Conservation (phyloP, 208 protist genomes). For the Acanthamoeba lenticulata region DNA sequence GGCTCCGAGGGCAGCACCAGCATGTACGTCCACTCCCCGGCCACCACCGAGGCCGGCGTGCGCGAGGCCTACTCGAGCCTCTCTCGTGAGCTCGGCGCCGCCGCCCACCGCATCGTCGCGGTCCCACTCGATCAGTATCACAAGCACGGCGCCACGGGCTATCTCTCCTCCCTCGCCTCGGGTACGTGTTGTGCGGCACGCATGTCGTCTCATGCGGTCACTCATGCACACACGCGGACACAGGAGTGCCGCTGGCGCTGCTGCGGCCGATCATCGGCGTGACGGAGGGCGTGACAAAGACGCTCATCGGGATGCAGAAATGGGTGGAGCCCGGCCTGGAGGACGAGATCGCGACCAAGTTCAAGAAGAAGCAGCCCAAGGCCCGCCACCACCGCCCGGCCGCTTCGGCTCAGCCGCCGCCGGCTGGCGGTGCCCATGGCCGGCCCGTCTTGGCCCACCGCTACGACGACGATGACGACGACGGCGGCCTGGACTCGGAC, state of each 20-base stretch:
- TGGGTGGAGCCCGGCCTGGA: conserved; percentile 73
- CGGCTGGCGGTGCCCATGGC: neutral
- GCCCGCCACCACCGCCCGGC: neutral
- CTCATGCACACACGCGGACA: neutral
- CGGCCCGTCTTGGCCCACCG: neutral
- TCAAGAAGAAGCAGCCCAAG: conserved; percentile 51
- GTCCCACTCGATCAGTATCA: conserved; percentile 78
- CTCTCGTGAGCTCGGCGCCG: conserved; percentile 65
- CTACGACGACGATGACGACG: neutral
- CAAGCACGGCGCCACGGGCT: conserved; percentile 72
- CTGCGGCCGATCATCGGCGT: conserved; percentile 78
- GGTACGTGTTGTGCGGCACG: neutral
- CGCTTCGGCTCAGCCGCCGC: neutral
- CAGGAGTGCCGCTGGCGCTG: conserved; percentile 75
- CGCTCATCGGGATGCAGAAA: conserved; percentile 72
- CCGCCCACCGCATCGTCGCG: conserved; percentile 70
- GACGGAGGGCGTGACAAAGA: conserved; percentile 74
- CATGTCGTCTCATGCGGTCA: neutral
- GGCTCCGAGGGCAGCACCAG: neutral
- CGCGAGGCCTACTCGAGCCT: conserved; percentile 73
- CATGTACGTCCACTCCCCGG: conserved; percentile 67
- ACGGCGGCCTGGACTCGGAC: neutral
- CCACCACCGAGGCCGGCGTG: conserved; percentile 68
- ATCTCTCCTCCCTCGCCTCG: conserved; percentile 73
- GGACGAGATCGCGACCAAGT: conserved; percentile 71